A percentile compares a stretch with the other conserved stretches of the same genome.
These are phyloP conservation scores for Barnettozyma populi DNA, from an alignment of 805 yeast species.

Conservation along the genomic window DNA sequence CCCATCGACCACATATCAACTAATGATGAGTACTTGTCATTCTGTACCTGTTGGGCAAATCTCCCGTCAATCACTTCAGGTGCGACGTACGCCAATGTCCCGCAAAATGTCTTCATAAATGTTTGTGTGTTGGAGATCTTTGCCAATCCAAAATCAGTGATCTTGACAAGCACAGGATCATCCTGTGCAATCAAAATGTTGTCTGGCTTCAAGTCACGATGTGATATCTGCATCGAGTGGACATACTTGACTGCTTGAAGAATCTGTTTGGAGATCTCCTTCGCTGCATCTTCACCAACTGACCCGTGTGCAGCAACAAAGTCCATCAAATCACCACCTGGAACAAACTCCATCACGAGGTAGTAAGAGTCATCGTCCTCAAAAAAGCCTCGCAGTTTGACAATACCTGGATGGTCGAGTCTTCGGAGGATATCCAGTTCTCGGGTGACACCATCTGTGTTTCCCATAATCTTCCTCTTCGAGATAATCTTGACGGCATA, in stretches of 20 bases:
- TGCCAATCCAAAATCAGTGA: conserved; percentile 95
- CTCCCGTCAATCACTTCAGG: conserved; percentile 73
- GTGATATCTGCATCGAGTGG: conserved; percentile 88
- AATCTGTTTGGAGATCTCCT: conserved; percentile 81
- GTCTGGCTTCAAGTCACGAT: conserved; percentile 94
- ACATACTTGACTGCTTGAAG: conserved; percentile 81
- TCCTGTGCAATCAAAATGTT: conserved; percentile 86
- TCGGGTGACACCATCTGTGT: conserved; percentile 75
- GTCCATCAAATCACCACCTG: conserved; percentile 98
- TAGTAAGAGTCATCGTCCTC: conserved; percentile 80
- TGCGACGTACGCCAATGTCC: conserved; percentile 94
- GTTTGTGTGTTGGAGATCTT: conserved; percentile 81
- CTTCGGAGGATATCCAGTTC: conserved; percentile 77
- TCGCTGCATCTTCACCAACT: conserved; percentile 85
- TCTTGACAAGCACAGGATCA: conserved; percentile 86
- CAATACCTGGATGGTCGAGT: conserved; percentile 81
- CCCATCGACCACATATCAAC: conserved; percentile 99
- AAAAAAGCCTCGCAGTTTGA: conserved; percentile 72
- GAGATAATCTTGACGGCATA: conserved; percentile 90
- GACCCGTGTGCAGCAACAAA: conserved; percentile 90
- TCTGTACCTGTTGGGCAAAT: conserved; percentile 22
- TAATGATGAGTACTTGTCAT: conserved; percentile 61
- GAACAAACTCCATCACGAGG: conserved; percentile 90
- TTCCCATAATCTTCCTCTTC: conserved; percentile 73
- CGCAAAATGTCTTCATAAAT: conserved; percentile 93